Evolutionary conservation across 768 basidiomycete genomes (phyloP).

Genomic region (Suillus ampliporus): DNA sequence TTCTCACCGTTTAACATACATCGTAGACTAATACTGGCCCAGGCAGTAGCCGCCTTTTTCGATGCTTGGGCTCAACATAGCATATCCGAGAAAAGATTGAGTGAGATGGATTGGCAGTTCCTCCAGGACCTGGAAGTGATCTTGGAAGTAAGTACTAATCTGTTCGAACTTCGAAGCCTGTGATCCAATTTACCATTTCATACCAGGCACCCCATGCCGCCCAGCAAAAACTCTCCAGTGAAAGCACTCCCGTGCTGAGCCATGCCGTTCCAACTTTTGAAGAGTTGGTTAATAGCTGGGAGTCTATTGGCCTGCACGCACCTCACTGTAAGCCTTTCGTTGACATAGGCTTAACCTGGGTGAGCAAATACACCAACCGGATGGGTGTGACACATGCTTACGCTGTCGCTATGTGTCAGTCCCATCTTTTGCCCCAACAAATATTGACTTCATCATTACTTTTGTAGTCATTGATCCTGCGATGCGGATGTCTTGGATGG

Average conservation of each 20-base stretch:
- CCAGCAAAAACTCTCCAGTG: constrained; percentile 12
- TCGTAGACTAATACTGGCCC: neutral
- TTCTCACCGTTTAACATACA: neutral
- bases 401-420: too few species aligned
- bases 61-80: neutral
- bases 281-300: neutral
- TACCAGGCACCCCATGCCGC: constrained; percentile 6
- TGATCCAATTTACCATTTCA: neutral
- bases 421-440: too few species aligned
- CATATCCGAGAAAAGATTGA: neutral
- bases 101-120: constrained; percentile 8
- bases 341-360: too few species aligned
- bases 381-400: too few species aligned
- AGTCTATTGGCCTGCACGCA: too few species aligned
- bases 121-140: constrained; percentile 18
- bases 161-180: neutral
- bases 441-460: too few species aligned
- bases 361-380: too few species aligned
- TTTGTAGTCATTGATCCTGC: too few species aligned
- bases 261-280: constrained; percentile 2
- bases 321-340: too few species aligned
- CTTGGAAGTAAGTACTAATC: constrained; percentile 10
- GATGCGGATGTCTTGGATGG: too few species aligned
- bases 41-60: constrained; percentile 10
- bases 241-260: constrained; percentile 7